These are phyloP conservation scores for Clathrospora elynae DNA, from an alignment of 2,329 filamentous ascomycete species.

Conservation along the genomic window DNA sequence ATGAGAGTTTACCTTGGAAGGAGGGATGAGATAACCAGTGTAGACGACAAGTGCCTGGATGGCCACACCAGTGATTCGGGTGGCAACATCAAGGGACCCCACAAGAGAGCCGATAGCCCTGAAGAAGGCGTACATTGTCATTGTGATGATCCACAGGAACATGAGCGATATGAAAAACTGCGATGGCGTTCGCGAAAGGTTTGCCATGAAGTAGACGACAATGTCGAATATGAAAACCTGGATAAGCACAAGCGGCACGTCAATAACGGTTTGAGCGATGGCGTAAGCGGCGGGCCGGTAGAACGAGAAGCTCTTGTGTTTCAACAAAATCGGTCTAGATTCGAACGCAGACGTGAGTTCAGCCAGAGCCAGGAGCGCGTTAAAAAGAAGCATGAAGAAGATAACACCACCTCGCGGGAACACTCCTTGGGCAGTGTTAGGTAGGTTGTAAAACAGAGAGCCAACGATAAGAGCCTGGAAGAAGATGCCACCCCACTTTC, in stretches of 20 bases:
- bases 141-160: conserved; percentile 64
- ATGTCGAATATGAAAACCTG: conserved; percentile 65
- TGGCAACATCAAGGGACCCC: conserved; percentile 46
- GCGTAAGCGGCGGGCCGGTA: conserved; percentile 67
- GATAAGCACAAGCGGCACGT: conserved; percentile 62
- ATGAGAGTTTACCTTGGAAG: no score
- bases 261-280: conserved; percentile 62
- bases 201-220: conserved; percentile 67
- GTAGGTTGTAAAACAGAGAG: conserved; percentile 60
- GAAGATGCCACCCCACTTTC: conserved; percentile 52
- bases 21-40: conserved; percentile 49
- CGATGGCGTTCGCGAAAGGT: conserved; percentile 60
- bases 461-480: conserved; percentile 50
- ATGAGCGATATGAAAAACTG: conserved; percentile 67
- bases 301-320: conserved; percentile 73
- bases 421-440: conserved; percentile 58
- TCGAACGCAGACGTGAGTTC: conserved; percentile 66
- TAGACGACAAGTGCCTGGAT: conserved; percentile 50
- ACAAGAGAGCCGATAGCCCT: conserved; percentile 46
- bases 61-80: conserved; percentile 48
- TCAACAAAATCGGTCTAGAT: conserved; percentile 68
- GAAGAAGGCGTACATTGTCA: conserved; percentile 53
- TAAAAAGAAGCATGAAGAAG: conserved; percentile 68
- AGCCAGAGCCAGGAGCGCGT: conserved; percentile 64
- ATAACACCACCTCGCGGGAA: conserved; percentile 66